These are phyloP conservation scores for Hymenoscyphus salicellus DNA, from an alignment of 2,329 filamentous ascomycete species.

Conservation along the genomic window DNA sequence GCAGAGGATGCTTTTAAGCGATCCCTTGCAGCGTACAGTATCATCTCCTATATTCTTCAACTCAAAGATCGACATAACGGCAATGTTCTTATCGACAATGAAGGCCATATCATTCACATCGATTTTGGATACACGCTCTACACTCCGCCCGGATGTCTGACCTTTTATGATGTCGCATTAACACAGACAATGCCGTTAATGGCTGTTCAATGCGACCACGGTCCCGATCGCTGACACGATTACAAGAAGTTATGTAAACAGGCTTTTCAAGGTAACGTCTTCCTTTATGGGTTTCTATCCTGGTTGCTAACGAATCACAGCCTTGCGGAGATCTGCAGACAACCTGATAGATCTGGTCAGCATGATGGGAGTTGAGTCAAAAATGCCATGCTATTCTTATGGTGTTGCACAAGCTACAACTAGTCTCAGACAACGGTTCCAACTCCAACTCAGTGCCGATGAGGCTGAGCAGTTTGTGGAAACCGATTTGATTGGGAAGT, in stretches of 20 bases:
- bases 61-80: conserved; percentile 85
- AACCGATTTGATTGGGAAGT: conserved; percentile 74
- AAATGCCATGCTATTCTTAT: conserved; percentile 79
- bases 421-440: conserved; percentile 70
- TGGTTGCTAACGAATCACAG: conserved; percentile 40
- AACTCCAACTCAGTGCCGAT: conserved; percentile 77
- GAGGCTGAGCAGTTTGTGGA: conserved; percentile 81
- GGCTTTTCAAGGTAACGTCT: conserved; percentile 68
- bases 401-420: conserved; percentile 69
- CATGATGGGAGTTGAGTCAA: conserved; percentile 79
- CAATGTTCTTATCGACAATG: conserved; percentile 80
- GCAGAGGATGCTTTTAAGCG: conserved; percentile 77
- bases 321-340: conserved; percentile 73
- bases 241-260: conserved; percentile 80
- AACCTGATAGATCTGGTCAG: conserved; percentile 77
- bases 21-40: conserved; percentile 80
- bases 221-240: too few relatives aligned
- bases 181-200: too few relatives aligned
- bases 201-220: too few relatives aligned
- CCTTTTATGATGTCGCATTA: conserved; percentile 83
- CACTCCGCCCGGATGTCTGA: conserved; percentile 79
- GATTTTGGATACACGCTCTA: conserved; percentile 90
- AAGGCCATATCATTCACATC: conserved; percentile 83
- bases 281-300: conserved; percentile 1
- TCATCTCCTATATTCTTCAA: conserved; percentile 79